Evolutionary conservation across 2,329 filamentous ascomycete genomes (phyloP).

Genomic region (Exserohilum turcica): DNA sequence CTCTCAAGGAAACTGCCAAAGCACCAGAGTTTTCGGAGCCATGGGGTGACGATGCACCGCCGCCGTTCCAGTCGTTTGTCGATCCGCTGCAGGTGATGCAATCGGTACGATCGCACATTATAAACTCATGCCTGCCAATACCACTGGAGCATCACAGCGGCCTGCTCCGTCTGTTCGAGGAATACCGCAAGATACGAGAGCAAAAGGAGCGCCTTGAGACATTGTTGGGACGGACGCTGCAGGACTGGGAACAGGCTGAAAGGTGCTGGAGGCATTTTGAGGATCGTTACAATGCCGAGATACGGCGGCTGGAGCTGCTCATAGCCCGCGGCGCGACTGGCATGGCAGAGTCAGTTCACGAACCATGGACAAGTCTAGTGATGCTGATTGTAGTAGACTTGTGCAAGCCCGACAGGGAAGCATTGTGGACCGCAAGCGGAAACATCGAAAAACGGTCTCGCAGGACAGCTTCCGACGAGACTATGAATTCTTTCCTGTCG

Average conservation of each 20-base stretch:
- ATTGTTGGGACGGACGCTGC: slow-evolving; percentile 33
- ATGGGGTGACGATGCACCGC: slow-evolving; percentile 32
- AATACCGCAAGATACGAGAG: slow-evolving; percentile 45
- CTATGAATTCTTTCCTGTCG: slow-evolving; percentile 19
- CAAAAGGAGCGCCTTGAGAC: slow-evolving; percentile 40
- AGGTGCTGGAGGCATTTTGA: slow-evolving; percentile 42
- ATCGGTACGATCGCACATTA: slow-evolving; percentile 36
- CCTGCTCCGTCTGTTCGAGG: slow-evolving; percentile 52
- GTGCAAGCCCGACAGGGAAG: slow-evolving; percentile 51
- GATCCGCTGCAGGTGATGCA: slow-evolving; percentile 35
- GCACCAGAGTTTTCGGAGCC: slow-evolving; percentile 32
- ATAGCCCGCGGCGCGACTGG: slow-evolving; percentile 50
- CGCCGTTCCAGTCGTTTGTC: slow-evolving; percentile 19
- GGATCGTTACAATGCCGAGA: slow-evolving; percentile 48
- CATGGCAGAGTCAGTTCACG: slow-evolving; percentile 40
- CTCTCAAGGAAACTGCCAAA: slow-evolving; percentile 27
- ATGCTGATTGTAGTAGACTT: slow-evolving; percentile 31
- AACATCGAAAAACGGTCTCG: slow-evolving; percentile 24
- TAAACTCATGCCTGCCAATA: slow-evolving; percentile 28
- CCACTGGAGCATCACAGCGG: slow-evolving; percentile 43
- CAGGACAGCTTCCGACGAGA: slow-evolving; percentile 12
- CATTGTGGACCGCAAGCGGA: slow-evolving; percentile 41
- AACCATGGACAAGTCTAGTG: not conserved
- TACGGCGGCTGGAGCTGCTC: slow-evolving; percentile 52
- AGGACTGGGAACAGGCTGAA: slow-evolving; percentile 35